Percentiles rank a stretch among this genome's conserved stretches.
phyloP scores from a whole-genome alignment of 1,284 basidiomycete genomes.

The Ceratobasidium sp. region DNA sequence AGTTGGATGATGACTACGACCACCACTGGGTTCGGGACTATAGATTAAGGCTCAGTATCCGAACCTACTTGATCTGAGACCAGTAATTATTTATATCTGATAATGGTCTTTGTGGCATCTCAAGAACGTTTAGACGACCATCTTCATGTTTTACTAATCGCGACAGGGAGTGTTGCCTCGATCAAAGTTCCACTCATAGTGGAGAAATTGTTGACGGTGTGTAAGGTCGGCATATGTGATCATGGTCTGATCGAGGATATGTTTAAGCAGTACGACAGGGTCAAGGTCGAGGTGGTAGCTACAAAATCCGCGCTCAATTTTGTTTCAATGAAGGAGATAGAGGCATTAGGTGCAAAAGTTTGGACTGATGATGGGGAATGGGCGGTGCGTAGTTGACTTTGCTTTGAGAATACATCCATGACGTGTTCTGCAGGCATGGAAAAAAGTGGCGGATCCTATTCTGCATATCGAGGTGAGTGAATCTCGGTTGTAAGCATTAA shows the following conservation, averaged over 20 bases:
- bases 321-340: slow-evolving; percentile 69
- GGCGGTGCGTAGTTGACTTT: slow-evolving; percentile 63
- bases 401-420: not conserved
- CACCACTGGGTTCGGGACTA: not conserved
- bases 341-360: slow-evolving; percentile 67
- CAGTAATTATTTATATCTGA: too few species aligned
- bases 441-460: slow-evolving; percentile 88
- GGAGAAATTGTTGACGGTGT: slow-evolving; percentile 73
- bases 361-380: slow-evolving; percentile 96
- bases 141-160: slow-evolving; percentile 81
- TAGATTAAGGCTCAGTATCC: not conserved
- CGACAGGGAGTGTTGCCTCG: slow-evolving; percentile 93
- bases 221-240: slow-evolving; percentile 50
- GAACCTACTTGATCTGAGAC: too few species aligned
- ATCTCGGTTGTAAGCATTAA: not conserved
- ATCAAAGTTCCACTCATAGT: slow-evolving; percentile 94
- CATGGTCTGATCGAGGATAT: not conserved
- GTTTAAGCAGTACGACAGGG: slow-evolving; percentile 67
- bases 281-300: slow-evolving; percentile 86
- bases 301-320: slow-evolving; percentile 84
- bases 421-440: slow-evolving; percentile 60
- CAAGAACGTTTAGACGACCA: slow-evolving; percentile 41
- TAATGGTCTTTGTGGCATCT: slow-evolving; percentile 31
- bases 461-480: slow-evolving; percentile 83
- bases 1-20: slow-evolving; percentile 1